These are phyloP conservation scores for Rhodocollybia butyracea DNA, from an alignment of 768 basidiomycete genomes.

Conservation along the genomic window DNA sequence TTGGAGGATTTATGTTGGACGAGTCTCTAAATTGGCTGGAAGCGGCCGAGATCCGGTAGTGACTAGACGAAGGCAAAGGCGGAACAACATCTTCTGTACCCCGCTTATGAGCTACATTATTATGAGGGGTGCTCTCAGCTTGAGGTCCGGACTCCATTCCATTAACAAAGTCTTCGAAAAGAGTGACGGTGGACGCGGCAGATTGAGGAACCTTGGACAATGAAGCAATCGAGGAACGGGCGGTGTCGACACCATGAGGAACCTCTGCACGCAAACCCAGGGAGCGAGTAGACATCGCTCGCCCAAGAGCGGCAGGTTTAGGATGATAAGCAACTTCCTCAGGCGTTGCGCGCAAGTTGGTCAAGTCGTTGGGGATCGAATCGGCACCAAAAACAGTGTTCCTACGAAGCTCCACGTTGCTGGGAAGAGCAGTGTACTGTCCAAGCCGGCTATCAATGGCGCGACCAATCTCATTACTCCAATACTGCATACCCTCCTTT, in stretches of 20 bases:
- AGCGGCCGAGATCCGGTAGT: conserved; percentile 12
- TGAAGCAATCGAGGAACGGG: conserved; percentile 48
- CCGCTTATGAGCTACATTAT: conserved; percentile 35
- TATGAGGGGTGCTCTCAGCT: conserved; percentile 65
- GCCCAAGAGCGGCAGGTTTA: conserved; percentile 21
- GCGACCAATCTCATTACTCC: conserved; percentile 52
- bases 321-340: conserved; percentile 35
- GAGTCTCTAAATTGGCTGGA: conserved; percentile 22
- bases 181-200: conserved; percentile 57
- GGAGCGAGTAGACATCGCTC: conserved; percentile 40
- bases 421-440: conserved; percentile 36
- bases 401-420: conserved; percentile 39
- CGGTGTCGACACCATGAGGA: conserved; percentile 44
- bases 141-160: conserved; percentile 41
- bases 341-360: conserved; percentile 33
- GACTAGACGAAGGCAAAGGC: conserved; percentile 25
- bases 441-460: conserved; percentile 42
- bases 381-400: conserved; percentile 50
- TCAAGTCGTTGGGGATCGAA: conserved; percentile 27
- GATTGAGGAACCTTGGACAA: conserved; percentile 39
- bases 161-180: conserved; percentile 54
- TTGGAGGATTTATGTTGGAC: conserved; percentile 5
- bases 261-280: conserved; percentile 50
- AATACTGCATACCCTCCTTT: conserved; percentile 52
- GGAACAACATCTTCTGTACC: conserved; percentile 25